Evolutionary conservation across 306 rosid species (phyloP), one percentile per base, ranked within the genome.

Genomic region (Fragaria nilgerrensis): DNA sequence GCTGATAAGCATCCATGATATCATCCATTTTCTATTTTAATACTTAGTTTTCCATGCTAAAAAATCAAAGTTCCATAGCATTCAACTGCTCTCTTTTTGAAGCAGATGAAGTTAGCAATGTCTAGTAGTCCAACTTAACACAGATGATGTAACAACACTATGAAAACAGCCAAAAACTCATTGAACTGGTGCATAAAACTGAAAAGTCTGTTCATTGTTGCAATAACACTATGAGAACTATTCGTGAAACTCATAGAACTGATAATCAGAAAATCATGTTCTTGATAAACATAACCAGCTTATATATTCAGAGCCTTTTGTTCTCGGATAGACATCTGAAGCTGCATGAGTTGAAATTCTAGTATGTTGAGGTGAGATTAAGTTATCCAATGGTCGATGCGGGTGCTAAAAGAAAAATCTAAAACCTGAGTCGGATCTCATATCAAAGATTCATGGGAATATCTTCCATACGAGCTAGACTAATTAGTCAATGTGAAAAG

Each of bases 1-100:
- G 20, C 49, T 16, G 78, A 52, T 61, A 80, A 72, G 79, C 75
- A 71, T 50, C 37, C 67, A 53, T 71, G 77, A 76, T 59, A 23
- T 16, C 69, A 45, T 56, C 69, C 73, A 22, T 58, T 70, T 77
- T 36, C 8, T 72, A 48, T 32, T 70, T n/a, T 70, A 37, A 45
- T 49, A 52, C 32, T 44, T 44, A 5, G 0, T 68, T 55, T 74
- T 12, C 6, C 66, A 34, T 53, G 34, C 76, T 72, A 72, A 55
- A 14, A 72, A 50, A 34, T 32, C 23, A 8, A 34, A 32, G 29
- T 32, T 72, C 20, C 64, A 72, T 12, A 70, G 11, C 37, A 12
- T 68, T 47, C 41, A 70, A 47, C 41, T 70, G 56, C 8, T 52
- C 55, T 71, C 72, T 23, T 48, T 44, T n/a, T 32, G 20, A 41